These are phyloP conservation scores for Cytospora piceicola DNA, from an alignment of 2,329 filamentous ascomycete genomes.

Conservation along the genomic window DNA sequence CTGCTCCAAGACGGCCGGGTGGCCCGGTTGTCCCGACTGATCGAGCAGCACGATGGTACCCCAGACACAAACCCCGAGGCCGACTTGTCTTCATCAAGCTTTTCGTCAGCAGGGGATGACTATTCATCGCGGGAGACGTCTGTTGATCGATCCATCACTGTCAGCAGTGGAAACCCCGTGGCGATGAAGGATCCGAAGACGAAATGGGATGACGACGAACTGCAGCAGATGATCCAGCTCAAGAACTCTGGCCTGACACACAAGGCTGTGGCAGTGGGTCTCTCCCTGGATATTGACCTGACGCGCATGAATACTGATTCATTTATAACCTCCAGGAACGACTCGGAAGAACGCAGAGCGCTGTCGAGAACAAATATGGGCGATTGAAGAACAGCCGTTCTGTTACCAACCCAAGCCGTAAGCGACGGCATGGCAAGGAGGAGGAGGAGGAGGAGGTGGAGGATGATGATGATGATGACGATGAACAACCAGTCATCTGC, in stretches of 20 bases:
- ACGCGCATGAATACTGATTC: neutral
- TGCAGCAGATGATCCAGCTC: slow-evolving; percentile 15
- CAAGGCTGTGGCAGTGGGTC: slow-evolving; percentile 10
- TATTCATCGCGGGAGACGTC: too few relatives aligned
- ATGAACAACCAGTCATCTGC: neutral
- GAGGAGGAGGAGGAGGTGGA: neutral
- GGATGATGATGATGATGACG: neutral
- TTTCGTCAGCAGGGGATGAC: neutral
- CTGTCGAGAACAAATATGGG: slow-evolving; percentile 27
- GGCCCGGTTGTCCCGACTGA: neutral
- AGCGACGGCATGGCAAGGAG: neutral
- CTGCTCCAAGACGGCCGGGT: slow-evolving; percentile 1
- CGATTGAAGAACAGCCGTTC: slow-evolving; percentile 7
- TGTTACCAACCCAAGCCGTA: neutral
- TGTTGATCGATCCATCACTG: neutral
- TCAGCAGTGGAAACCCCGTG: neutral
- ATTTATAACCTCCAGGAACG: neutral
- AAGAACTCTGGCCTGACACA: slow-evolving; percentile 14
- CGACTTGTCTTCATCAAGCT: neutral
- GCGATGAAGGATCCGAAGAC: neutral
- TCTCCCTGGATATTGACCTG: neutral
- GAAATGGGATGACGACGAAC: slow-evolving; percentile 17
- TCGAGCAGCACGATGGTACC: neutral
- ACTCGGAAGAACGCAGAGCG: slow-evolving; percentile 14
- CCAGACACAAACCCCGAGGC: neutral